A percentile compares a stretch with the other conserved stretches of the same genome.
phyloP scores from a whole-genome alignment of 2,329 filamentous ascomycete species.

The Xylaria sp. region DNA sequence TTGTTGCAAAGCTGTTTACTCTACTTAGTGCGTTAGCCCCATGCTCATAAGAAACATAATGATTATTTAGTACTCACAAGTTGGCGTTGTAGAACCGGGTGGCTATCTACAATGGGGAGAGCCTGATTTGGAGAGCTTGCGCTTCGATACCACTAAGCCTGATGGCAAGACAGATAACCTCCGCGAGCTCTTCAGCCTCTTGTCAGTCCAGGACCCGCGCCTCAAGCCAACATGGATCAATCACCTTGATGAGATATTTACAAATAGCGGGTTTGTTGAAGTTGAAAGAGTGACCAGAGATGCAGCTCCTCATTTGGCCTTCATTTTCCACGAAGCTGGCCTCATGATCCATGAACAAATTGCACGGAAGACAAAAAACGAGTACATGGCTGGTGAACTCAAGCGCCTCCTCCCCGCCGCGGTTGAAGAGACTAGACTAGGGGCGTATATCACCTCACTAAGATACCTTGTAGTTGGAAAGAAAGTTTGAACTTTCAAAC shows the following conservation, averaged over 20 bases:
- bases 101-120: slow-evolving; percentile 43
- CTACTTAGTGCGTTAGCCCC: slow-evolving; percentile 37
- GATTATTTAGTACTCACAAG: background rate
- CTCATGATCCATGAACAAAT: slow-evolving; percentile 43
- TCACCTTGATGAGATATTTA: slow-evolving; percentile 6
- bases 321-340: slow-evolving; percentile 30
- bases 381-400: slow-evolving; percentile 35
- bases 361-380: slow-evolving; percentile 41
- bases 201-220: slow-evolving; percentile 23
- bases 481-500: background rate
- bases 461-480: background rate
- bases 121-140: slow-evolving; percentile 23
- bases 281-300: slow-evolving; percentile 31
- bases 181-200: slow-evolving; percentile 15
- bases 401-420: slow-evolving; percentile 33
- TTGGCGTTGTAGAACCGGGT: slow-evolving; percentile 31
- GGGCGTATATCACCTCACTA: background rate
- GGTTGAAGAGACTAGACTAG: background rate
- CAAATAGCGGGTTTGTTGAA: slow-evolving; percentile 29
- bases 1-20: slow-evolving; percentile 33
- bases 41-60: background rate
- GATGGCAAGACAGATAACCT: slow-evolving; percentile 24
- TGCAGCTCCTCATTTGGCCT: slow-evolving; percentile 26
- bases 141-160: slow-evolving; percentile 28
- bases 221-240: slow-evolving; percentile 30